Evolutionary conservation across 2,329 filamentous ascomycete species (phyloP), one percentile per base, ranked within the genome.

Genomic region (Stylonectria norvegica): DNA sequence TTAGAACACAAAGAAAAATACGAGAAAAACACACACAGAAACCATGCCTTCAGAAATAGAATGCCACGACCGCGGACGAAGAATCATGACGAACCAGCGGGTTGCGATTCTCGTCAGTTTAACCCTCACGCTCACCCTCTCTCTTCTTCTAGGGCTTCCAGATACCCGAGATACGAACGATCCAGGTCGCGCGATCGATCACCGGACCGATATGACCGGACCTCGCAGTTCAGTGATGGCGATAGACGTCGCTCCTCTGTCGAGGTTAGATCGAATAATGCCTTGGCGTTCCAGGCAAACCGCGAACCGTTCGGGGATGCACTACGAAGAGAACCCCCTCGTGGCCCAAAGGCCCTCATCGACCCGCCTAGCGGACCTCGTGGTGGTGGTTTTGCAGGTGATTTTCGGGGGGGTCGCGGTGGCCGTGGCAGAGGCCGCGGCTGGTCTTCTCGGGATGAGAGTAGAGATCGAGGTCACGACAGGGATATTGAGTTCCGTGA

Each of bases 291-390:
- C 45, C 76, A 75, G 50, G 64, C 75, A 2, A 76, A 74, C 52
- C 73, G 81, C 50, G 79, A 83, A 50, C 61, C 57, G 10, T 81
- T 81, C 47, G 71, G 74, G 39, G 77, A 81, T 53, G 59, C 73
- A 52, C 49, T 75, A 60, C 61, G 70, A 20, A 76, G 84, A 50
- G 87, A 94, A 48, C 83, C 86, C 2, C 89, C 89, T 3, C 78
- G 89, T 40, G 89, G 86, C 0, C 89, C 89, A 9, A 89, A 90
- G 63, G 87, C 86, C 4, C 69, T 89, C 42, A 76, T 85, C 44
- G 86, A 91, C 45, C 68, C 78, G 20, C 76, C 79, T n/a, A 78
- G 75, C 48, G 81, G 81, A 20, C 83, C 81, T 11, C 76, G 86
- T 42, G 83, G 83, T 30, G 75, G 81, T 42, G 80, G 78, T 7